These are phyloP conservation scores for Scleroderma citrinum DNA, from an alignment of 768 basidiomycete species.

Conservation along the genomic window DNA sequence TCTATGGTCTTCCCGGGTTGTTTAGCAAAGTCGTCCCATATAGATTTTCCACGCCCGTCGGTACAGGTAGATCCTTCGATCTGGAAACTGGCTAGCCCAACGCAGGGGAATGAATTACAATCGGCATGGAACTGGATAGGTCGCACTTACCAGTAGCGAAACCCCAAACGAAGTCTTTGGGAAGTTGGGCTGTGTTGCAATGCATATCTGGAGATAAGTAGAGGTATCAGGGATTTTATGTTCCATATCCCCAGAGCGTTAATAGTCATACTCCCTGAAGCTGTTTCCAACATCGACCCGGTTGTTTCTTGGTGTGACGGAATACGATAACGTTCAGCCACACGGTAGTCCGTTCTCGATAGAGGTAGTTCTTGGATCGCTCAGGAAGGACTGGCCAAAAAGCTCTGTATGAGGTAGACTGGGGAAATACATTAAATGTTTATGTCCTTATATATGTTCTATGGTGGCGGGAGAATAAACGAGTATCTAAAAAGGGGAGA, in stretches of 20 bases:
- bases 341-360: too few species aligned
- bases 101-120: constrained; percentile 1
- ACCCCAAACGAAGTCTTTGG: constrained; percentile 62
- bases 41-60: constrained; percentile 60
- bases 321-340: too few species aligned
- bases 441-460: too few species aligned
- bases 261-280: neutral
- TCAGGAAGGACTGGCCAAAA: too few species aligned
- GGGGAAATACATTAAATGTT: too few species aligned
- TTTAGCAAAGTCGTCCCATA: constrained; percentile 72
- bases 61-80: constrained; percentile 61
- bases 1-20: constrained; percentile 64
- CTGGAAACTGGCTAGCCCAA: constrained; percentile 57
- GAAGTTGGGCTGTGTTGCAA: constrained; percentile 32
- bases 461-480: too few species aligned
- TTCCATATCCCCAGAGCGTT: neutral
- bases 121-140: constrained; percentile 1
- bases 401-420: too few species aligned
- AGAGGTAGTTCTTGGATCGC: too few species aligned
- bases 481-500: too few species aligned
- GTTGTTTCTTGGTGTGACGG: too few species aligned
- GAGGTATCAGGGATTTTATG: neutral
- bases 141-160: constrained; percentile 57
- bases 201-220: neutral
- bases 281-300: neutral